Base-by-base conservation (phyloP, 1,284 basidiomycete species). In the Cerrena zonata region DNA sequence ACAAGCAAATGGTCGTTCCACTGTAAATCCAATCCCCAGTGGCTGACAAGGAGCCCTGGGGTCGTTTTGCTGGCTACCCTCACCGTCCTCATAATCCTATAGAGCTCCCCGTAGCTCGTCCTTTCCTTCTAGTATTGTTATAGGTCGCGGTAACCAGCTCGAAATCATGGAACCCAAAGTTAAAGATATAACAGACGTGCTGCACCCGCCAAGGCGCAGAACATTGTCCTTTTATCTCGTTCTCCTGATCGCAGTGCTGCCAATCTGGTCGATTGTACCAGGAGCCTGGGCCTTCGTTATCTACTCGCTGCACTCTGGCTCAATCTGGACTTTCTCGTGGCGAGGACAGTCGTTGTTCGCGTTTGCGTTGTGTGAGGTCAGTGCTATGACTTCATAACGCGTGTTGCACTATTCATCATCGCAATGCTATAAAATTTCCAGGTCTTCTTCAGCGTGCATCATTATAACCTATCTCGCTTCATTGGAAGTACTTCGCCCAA, bases 391-490 rank as follows among this genome's bases (percentile, higher is more conserved):
- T 41, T 30, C 39, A 51, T 41, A n/a, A n/a, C n/a, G n/a, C n/a
- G n/a, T n/a, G n/a, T n/a, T n/a, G n/a, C 44, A 25, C 26, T 22
- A n/a, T 43, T 48, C 30, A 44, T 34, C 5, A 19, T 42, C 24
- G 19, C 19, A 19, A 5, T 24, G 41, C n/a, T 42, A 5, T 22
- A 39, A 15, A 41, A 41, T 49, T n/a, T 36, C 19, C 62, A 93
- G 87, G 78, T 83, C n/a, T 63, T 84, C 53, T 95, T 94, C 69
- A 86, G 84, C 54, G 62, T 91, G 39, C 84, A 89, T 65, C 79
- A 90, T 61, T 69, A 69, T 53, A 70, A 75, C 53, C 77, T 92
- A 36, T 73, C 77, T 26, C 68, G 64, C 41, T 69, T 69, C 50
- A 72, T 90, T 45, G 75, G 83, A 47, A 70, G 72, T 1, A 75